Evolutionary conservation across 2,329 filamentous ascomycete species (phyloP), one percentile per base, ranked within the genome.

Genomic region (Thelonectria blattea): DNA sequence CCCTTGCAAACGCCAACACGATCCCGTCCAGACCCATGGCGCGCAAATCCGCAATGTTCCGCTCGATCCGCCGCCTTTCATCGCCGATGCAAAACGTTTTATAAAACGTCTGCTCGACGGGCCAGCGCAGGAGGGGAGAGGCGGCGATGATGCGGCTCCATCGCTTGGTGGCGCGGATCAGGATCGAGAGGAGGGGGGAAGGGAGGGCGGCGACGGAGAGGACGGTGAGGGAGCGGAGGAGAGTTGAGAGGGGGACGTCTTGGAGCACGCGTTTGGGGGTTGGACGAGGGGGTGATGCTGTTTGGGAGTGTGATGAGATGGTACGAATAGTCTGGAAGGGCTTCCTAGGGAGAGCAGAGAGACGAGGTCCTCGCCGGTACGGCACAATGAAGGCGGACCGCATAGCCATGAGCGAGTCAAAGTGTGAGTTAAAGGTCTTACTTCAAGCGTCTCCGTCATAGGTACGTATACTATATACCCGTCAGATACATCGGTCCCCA

Each of bases 401-500:
- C 11, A 37, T 37, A 15, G 4, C 34, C 11, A 37, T 37, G 14
- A n/a, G n/a, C n/a, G n/a, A n/a, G 34, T 34, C 32, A 15, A 37
- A 12, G 34, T 12, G 34, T 14, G 34, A 37, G 34, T 5, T 37
- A 14, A 37, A 11, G 4, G 34, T 14, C 3, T 37, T 11, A 15
- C 15, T 37, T 37, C 12, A 37, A 15, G 34, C 15, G 15, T 2
- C 11, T 37, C 32, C 11, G 15, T 14, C 34, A 14, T 14, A 6
- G 11, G 3, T 37, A 37, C 34, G 4, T 37, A 7, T 14, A 34
- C 34, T 14, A 37, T 37, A 14, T 37, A 41, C n/a, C n/a, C 2
- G 53, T 61, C 49, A 52, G 58, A 52, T 48, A 43, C 15, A 55
- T 52, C 11, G 48, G 27, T 30, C 8, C 2, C 27, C 4, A 30